A percentile compares a stretch with the other conserved stretches of the same genome.
These are phyloP conservation scores for Leccinum subgranulosum DNA, from an alignment of 768 basidiomycete genomes.

Conservation along the genomic window DNA sequence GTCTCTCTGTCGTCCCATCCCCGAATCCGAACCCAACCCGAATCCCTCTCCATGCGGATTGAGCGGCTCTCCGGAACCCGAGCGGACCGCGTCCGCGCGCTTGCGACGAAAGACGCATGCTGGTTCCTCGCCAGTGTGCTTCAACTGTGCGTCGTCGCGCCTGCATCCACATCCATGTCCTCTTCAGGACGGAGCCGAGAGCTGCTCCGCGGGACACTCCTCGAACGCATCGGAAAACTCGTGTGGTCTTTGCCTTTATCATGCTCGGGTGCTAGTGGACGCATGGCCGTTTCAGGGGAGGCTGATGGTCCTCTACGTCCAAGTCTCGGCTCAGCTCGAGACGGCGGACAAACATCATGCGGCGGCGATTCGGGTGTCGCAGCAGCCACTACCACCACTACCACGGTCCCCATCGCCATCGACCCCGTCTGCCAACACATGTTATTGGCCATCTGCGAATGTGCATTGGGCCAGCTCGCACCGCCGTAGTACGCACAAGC, in stretches of 20 bases:
- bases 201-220: constrained; percentile 3
- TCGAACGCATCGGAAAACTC: constrained; percentile 25
- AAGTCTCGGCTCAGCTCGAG: too few relatives aligned
- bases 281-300: not conserved
- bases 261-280: not conserved
- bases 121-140: constrained; percentile 30
- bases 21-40: not conserved
- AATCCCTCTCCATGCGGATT: constrained; percentile 2
- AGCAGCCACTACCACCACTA: too few relatives aligned
- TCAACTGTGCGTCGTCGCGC: constrained; percentile 17
- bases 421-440: constrained; percentile 26
- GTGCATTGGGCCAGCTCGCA: constrained; percentile 15
- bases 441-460: constrained; percentile 30
- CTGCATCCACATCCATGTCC: not conserved
- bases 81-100: constrained; percentile 12
- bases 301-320: too few relatives aligned
- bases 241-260: constrained; percentile 7
- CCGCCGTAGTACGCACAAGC: not conserved
- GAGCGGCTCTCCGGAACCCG: constrained; percentile 10
- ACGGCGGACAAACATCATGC: too few relatives aligned
- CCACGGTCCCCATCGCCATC: not conserved
- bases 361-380: too few relatives aligned
- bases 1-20: not conserved
- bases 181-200: not conserved
- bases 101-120: constrained; percentile 24